Evolutionary conservation across 768 basidiomycete genomes (phyloP), one percentile per base, ranked within the genome.

Genomic region (Pleurotus eryngii): DNA sequence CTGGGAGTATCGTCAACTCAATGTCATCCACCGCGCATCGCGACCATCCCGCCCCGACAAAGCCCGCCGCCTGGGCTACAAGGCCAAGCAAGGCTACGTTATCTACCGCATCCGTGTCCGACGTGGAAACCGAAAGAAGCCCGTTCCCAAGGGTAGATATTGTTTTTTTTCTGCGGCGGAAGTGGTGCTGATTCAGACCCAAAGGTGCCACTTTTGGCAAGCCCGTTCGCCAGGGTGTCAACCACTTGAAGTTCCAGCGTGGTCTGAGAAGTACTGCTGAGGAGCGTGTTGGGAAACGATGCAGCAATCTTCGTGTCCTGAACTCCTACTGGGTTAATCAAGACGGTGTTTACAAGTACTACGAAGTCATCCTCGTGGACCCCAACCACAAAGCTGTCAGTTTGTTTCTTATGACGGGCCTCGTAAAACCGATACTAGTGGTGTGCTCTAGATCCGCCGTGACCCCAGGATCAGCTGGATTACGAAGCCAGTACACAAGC

Each of bases 281-380:
- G 80, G 97, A 98, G 81, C 91, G 97, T 70, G 96, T 98, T 63
- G 97, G 96, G 61, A 86, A 84, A 70, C 85, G 95, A 64, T 99
- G 97, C 70, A 95, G 94, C 55, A 98, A 98, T 74, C 75, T 99
- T 69, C 87, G 97, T 56, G 97, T 99, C 63, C 72, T 97, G 67
- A 97, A 96, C 79, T 98, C 96, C 47, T 98, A 98, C 84, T 99
- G 97, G 97, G 79, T 99, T 69, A 98, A 98, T 78, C 94, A 96
- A 77, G 95, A 98, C 70, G 94, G 95, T 75, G 92, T 97, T 27
- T 97, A 96, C 86, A 97, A 96, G 74, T 98, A 97, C 81, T 99
- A 86, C 79, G 97, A 99, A 73, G 93, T 99, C 68, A 98, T 99
- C 72, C 85, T 97, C 63, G 95, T 99, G 58, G 97, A 99, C 69